A percentile compares a stretch with the other conserved stretches of the same genome.
phyloP scores from a whole-genome alignment of 2,329 filamentous ascomycete genomes.

The Tolypocladium tropicale region DNA sequence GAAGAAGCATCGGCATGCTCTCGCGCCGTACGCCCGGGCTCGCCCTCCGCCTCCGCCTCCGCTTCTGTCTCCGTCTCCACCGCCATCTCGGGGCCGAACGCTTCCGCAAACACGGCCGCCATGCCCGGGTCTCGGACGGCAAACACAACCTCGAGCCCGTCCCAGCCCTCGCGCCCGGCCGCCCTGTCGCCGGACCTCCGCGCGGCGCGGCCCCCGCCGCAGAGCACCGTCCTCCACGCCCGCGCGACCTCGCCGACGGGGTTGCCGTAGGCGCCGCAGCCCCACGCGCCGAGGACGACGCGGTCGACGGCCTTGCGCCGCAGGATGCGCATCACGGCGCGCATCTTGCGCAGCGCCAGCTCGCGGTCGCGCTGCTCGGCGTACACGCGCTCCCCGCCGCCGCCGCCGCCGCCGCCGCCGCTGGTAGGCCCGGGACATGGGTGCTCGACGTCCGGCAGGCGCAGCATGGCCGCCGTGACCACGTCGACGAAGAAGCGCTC shows the following conservation, averaged over 20 bases:
- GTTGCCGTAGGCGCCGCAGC: conserved; percentile 54
- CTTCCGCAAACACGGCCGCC: conserved; percentile 2
- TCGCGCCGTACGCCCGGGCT: not conserved
- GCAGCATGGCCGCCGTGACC: conserved; percentile 46
- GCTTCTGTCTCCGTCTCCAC: not conserved
- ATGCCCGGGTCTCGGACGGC: conserved; percentile 3
- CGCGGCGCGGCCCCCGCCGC: not conserved
- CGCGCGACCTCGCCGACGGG: conserved; percentile 47
- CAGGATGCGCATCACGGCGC: conserved; percentile 42
- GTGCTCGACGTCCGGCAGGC: conserved; percentile 37
- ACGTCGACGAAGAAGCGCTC: conserved; percentile 50
- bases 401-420: conserved; percentile 16
- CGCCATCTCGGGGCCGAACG: conserved; percentile 1
- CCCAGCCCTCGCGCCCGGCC: conserved; percentile 1
- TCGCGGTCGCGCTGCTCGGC: conserved; percentile 29
- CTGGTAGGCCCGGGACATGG: conserved; percentile 13
- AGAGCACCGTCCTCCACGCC: conserved; percentile 32
- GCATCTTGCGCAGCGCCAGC: conserved; percentile 43
- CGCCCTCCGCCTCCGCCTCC: not conserved
- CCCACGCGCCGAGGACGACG: conserved; percentile 54
- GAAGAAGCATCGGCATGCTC: not conserved
- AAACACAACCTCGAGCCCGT: conserved; percentile 3
- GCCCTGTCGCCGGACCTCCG: not conserved
- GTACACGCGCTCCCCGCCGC: not conserved
- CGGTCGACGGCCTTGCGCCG: conserved; percentile 31